These are phyloP conservation scores for Pelargonium fulgidum DNA, from an alignment of 441 rosid species.

Conservation along the genomic window DNA sequence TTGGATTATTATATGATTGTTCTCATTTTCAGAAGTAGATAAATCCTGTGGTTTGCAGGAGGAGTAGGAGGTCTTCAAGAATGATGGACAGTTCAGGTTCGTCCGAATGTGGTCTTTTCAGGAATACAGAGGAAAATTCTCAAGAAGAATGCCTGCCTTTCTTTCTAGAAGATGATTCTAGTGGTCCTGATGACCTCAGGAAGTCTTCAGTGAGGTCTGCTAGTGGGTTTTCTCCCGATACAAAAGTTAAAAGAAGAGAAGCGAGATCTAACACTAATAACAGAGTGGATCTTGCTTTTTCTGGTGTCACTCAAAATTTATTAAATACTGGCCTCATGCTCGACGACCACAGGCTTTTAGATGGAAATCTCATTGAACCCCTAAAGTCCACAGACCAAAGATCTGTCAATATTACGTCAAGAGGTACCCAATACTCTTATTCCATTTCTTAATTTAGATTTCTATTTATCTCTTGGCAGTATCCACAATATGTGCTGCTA, in stretches of 20 bases:
- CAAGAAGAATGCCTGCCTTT: constrained; percentile 83
- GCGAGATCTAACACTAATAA: constrained; percentile 33
- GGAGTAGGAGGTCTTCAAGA: constrained; percentile 34
- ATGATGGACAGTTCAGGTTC: constrained; percentile 39
- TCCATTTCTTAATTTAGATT: constrained; percentile 21
- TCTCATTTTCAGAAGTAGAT: constrained; percentile 21
- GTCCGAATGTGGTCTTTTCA: constrained; percentile 41
- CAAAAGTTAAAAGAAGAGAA: constrained; percentile 42
- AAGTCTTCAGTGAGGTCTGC: constrained; percentile 27
- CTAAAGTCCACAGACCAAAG: constrained; percentile 43
- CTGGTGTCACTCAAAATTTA: constrained; percentile 29
- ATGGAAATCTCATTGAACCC: constrained; percentile 39
- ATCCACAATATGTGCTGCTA: constrained; percentile 10
- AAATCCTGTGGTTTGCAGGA: constrained; percentile 32
- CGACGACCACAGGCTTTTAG: constrained; percentile 30
- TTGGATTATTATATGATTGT: constrained; percentile 11
- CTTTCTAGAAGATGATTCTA: constrained; percentile 71
- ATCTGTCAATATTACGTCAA: constrained; percentile 29
- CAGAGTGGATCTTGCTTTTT: constrained; percentile 34
- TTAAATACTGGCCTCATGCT: constrained; percentile 39
- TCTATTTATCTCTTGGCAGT: background rate
- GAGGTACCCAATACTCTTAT: constrained; percentile 44
- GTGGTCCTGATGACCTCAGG: constrained; percentile 47
- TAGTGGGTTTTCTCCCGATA: constrained; percentile 44
- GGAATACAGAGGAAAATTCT: constrained; percentile 52